A percentile compares a stretch with the other conserved stretches of the same genome.
These are phyloP conservation scores for Lentinula guzmanii DNA, from an alignment of 768 basidiomycete species.

Conservation along the genomic window DNA sequence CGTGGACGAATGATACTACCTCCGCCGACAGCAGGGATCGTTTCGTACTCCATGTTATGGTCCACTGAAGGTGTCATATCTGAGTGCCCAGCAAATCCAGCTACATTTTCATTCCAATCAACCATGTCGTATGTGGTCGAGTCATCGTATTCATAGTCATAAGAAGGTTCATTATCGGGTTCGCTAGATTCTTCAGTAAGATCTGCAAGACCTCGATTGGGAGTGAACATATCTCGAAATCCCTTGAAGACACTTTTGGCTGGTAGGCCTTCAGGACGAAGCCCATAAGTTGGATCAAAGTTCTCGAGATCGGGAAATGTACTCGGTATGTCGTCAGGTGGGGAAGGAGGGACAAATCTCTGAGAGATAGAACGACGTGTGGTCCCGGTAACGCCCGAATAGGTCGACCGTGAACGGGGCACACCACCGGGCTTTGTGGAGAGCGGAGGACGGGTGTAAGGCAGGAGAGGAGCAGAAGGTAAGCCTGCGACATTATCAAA, in stretches of 20 bases:
- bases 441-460: not conserved
- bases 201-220: slow-evolving; percentile 68
- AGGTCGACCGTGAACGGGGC: slow-evolving; percentile 29
- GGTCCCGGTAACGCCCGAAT: slow-evolving; percentile 34
- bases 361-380: slow-evolving; percentile 20
- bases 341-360: slow-evolving; percentile 12
- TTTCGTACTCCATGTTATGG: slow-evolving; percentile 66
- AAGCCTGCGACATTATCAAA: slow-evolving; percentile 13
- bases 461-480: slow-evolving; percentile 5
- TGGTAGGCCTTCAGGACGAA: slow-evolving; percentile 88
- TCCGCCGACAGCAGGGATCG: slow-evolving; percentile 88
- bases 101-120: slow-evolving; percentile 62
- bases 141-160: slow-evolving; percentile 21
- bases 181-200: slow-evolving; percentile 61
- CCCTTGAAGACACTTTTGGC: slow-evolving; percentile 75
- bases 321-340: slow-evolving; percentile 14
- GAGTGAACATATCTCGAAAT: slow-evolving; percentile 69
- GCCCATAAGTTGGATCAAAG: slow-evolving; percentile 94
- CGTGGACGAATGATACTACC: slow-evolving; percentile 83
- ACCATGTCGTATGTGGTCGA: slow-evolving; percentile 53
- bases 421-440: slow-evolving; percentile 7
- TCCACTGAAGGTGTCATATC: slow-evolving; percentile 19
- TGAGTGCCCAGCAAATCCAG: slow-evolving; percentile 38
- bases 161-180: slow-evolving; percentile 25
- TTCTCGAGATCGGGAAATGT: slow-evolving; percentile 57